Evolutionary conservation across 2,329 filamentous ascomycete genomes (phyloP), one percentile per base, ranked within the genome.

Genomic region (Alternaria infectoria): DNA sequence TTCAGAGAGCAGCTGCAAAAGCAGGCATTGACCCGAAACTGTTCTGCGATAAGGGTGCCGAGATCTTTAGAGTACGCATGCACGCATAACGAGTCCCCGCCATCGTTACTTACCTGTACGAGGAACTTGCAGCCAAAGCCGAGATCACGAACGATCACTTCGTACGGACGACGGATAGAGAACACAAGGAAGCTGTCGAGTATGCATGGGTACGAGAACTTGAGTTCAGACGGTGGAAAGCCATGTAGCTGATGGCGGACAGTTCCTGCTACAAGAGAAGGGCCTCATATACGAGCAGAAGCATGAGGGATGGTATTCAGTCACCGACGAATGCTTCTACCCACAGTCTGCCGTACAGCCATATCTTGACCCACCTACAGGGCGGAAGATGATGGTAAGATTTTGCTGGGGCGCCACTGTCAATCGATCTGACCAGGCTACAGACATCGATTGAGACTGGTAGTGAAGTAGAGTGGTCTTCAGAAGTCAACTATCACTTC

Each of bases 301-400:
- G 70, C 96, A 98, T 73, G 89, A 93, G 76, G 96, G 96, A 2
- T 99, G 96, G 96, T 99, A 99, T 79, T 96, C 92, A 59, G 91
- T 99, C 57, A 93, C 92, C 78, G 96, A 99, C 79, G 96, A 99
- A 84, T 95, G 95, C 43, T 99, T 97, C 81, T 98, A 97, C 77
- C 93, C 95, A 0, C 87, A 90, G 57, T 88, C 88, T 7, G 84
- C 89, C 73, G 88, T 98, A 25, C 88, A 93, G 74, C 86, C 90
- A 46, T 87, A 89, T 54, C 82, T 96, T 40, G 91, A 94, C 69
- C 91, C 93, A 6, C 85, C 89, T 49, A 97, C 93, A 1, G 96
- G 96, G 4, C 87, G 89, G 69, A 94, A 93, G 73, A 89, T 91
- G 66, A 93, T 93, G 88, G 91, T 87, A 78, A 71, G 76, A 15